Base-by-base conservation (phyloP, 495 filamentous ascomycete species). In the Parathielavia appendiculata region DNA sequence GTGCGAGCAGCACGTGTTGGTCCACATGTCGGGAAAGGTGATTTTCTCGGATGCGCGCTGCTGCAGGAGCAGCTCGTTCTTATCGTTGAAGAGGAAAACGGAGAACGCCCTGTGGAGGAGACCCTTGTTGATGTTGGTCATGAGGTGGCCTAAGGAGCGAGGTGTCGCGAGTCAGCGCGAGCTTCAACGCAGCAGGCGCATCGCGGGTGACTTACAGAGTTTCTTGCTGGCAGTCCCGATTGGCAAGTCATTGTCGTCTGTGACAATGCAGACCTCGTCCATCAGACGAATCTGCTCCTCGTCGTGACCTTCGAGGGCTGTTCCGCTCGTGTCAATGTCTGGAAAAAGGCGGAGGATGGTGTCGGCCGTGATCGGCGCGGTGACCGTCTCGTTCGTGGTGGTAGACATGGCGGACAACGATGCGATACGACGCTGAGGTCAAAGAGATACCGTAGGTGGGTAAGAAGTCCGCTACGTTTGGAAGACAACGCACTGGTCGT, bases 11-110 rank as follows among this genome's bases (percentile, higher is more conserved):
- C 93, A 99, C 40, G 93, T 99, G 75, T 99, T 99, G 57, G 93
- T 99, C 93, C 93, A 99, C 90, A 96, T 92, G 69, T 91, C 89
- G 35, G 93, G 93, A 77, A 99, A 99, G 16, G 93, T 99, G 72
- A 99, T 99, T 79, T 99, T 99, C 76, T 97, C 92, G 45, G 87
- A 77, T 48, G 93, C 93, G 63, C 93, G 88, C 76, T 97, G 93
- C 74, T 99, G 93, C 34, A 99, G 85, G 41, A 97, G 85, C 61
- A 99, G 79, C 66, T 89, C 86, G 71, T 88, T 79, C 66, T 91
- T 88, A 61, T 92, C 81, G 71, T 97, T 89, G 79, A 99, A 99
- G 63, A 99, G 85, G 79, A 97, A 99, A 62, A 92, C 88, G 46
- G 92, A 97, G 74, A 99, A 99, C 50, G 93, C 93, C 51, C 93